Base-by-base conservation (phyloP, 352 stramenopile genomes). In the Elongisporangium anandrum region DNA sequence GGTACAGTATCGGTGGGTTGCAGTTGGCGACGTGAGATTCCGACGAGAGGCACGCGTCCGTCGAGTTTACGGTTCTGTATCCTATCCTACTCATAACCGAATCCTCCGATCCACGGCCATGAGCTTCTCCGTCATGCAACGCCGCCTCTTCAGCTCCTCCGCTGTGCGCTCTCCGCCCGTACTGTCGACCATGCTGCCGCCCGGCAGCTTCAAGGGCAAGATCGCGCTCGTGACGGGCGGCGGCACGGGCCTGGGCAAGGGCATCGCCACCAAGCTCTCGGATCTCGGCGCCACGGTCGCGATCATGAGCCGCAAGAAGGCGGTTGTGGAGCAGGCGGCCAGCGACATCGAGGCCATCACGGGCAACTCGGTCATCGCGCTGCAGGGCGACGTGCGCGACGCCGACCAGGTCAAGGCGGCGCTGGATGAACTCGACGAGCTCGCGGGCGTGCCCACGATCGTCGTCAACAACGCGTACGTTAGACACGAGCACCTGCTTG, bases 161-260 rank as follows among this genome's bases (percentile, higher is more conserved):
- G 12, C 34, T 0, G 34, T 62, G 17, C 73, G 69, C 22, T 70
- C 72, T 34, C 52, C 60, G 26, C 65, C 75, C 2, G 63, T 91
- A 53, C 65, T 75, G 29, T 60, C 54, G 56, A 86, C 77, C 15
- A 94, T 94, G 82, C 68, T 95, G 54, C 79, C 83, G 6, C 73
- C 57, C 26, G 79, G 75, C 54, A 76, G 69, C 9, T 92, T 94
- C 56, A 29, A 87, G 19, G 87, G 79, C 45, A 89, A 90, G 59
- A 84, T 98, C 60, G 96, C 92, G 54, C 69, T 98, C 13, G 82
- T 98, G 9, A 99, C 95, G n/a, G 96, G 96, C 61, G 96, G 96
- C 34, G 94, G 94, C 52, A 98, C 92, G 12, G 96, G 95, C 16
- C 80, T 99, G 58, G 94, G 96, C 57, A 98, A 95, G 63, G 94